Evolutionary conservation across 2,329 filamentous ascomycete genomes (phyloP).

Genomic region (Trichoderma endophyticum): DNA sequence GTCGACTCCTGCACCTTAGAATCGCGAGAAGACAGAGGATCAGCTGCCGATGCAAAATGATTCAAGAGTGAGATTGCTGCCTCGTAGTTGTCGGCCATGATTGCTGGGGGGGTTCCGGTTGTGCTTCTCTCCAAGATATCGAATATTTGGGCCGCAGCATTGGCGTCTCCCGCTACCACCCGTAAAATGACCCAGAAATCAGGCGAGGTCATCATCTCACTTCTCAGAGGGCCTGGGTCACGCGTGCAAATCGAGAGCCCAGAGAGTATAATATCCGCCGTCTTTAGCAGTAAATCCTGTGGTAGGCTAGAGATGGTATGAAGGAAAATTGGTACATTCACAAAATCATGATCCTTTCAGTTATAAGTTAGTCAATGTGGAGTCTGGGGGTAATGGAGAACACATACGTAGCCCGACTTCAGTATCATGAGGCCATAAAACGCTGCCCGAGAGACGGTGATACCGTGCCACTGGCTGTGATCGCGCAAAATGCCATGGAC

Average conservation of each 20-base stretch:
- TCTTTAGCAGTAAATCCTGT: slow-evolving; percentile 70
- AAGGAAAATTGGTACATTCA: slow-evolving; percentile 85
- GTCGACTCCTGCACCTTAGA: neutral
- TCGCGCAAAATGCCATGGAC: slow-evolving; percentile 81
- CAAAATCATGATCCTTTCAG: slow-evolving; percentile 76
- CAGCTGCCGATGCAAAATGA: slow-evolving; percentile 82
- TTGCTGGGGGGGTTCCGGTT: slow-evolving; percentile 69
- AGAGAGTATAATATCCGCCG: slow-evolving; percentile 71
- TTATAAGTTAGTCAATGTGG: slow-evolving; percentile 22
- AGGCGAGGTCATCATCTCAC: slow-evolving; percentile 91
- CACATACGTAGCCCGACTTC: slow-evolving; percentile 76
- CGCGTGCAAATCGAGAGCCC: slow-evolving; percentile 79
- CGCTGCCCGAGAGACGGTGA: slow-evolving; percentile 78
- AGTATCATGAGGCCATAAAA: slow-evolving; percentile 85
- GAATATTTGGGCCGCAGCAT: slow-evolving; percentile 76
- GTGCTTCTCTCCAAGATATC: slow-evolving; percentile 79
- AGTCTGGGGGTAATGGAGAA: neutral
- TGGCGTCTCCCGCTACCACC: slow-evolving; percentile 64
- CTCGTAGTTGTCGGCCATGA: slow-evolving; percentile 95
- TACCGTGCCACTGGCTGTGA: slow-evolving; percentile 71
- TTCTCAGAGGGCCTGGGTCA: slow-evolving; percentile 72
- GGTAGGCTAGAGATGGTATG: slow-evolving; percentile 89
- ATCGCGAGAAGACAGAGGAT: slow-evolving; percentile 1
- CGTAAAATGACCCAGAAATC: slow-evolving; percentile 95
- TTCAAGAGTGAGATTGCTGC: slow-evolving; percentile 80